Conservation (phyloP, 2,329 filamentous ascomycete genomes). For the Xylaria sp. region DNA sequence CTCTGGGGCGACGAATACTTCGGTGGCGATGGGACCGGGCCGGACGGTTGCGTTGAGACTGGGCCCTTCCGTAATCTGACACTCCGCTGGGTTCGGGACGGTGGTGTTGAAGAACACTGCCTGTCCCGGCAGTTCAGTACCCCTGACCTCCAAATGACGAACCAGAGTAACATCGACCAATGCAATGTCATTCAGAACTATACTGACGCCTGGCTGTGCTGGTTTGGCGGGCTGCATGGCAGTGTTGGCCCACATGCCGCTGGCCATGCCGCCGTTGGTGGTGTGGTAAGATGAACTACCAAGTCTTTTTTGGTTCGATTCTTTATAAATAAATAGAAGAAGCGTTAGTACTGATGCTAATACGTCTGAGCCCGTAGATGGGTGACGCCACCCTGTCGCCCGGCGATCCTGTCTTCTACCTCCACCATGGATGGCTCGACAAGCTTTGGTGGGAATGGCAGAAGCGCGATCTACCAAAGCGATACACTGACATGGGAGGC, state of each 20-base stretch:
- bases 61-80: conserved; percentile 27
- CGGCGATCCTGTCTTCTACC: conserved; percentile 53
- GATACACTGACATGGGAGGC: conserved; percentile 44
- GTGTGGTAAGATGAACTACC: conserved; percentile 18
- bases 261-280: conserved; percentile 27
- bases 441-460: conserved; percentile 51
- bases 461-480: conserved; percentile 36
- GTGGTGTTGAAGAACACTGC: conserved; percentile 12
- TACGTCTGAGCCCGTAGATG: conserved; percentile 24
- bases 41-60: conserved; percentile 19
- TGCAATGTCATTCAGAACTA: conserved; percentile 23
- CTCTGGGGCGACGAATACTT: conserved; percentile 25
- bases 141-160: conserved; percentile 17
- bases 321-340: not conserved
- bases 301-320: too few species aligned
- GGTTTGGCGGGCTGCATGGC: conserved; percentile 17
- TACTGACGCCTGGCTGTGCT: conserved; percentile 29
- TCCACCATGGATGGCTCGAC: conserved; percentile 49
- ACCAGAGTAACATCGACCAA: conserved; percentile 24
- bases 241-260: conserved; percentile 23
- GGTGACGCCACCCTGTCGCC: conserved; percentile 37
- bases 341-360: not conserved
- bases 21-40: conserved; percentile 26
- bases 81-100: conserved; percentile 11
- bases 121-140: conserved; percentile 24